These are phyloP conservation scores for Picea glauca DNA, from an alignment of 75 land plant species.

Conservation along the genomic window DNA sequence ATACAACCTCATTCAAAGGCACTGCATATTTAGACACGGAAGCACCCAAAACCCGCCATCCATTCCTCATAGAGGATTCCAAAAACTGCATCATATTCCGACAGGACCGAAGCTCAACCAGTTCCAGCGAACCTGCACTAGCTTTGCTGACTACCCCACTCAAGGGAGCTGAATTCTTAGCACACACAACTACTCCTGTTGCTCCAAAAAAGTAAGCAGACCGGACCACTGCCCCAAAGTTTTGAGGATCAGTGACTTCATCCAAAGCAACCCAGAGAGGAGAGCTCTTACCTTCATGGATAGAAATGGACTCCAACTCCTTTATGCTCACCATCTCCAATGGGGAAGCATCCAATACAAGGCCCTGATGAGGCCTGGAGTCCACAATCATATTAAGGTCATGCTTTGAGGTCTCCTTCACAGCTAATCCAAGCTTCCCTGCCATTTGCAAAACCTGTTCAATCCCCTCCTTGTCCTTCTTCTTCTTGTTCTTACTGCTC, in stretches of 20 bases:
- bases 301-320: conserved; percentile 51
- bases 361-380: conserved; percentile 92
- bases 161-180: conserved; percentile 97
- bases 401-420: conserved; percentile 69
- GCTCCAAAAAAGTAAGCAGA: conserved; percentile 95
- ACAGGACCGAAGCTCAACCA: conserved; percentile 81
- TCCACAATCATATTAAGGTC: conserved; percentile 92
- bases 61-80: conserved; percentile 65
- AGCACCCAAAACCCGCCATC: conserved; percentile 93
- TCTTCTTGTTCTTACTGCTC: conserved; percentile 60
- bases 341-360: conserved; percentile 92
- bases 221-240: conserved; percentile 87
- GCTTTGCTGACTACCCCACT: conserved; percentile 99
- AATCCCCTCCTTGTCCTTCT: conserved; percentile 87
- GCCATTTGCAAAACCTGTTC: conserved; percentile 64
- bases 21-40: conserved; percentile 52
- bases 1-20: conserved; percentile 52
- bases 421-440: conserved; percentile 49
- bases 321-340: conserved; percentile 67
- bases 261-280: conserved; percentile 92
- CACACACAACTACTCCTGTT: conserved; percentile 82
- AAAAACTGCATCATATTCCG: conserved; percentile 97
- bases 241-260: conserved; percentile 96
- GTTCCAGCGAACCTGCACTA: conserved; percentile 95
- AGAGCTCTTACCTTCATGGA: conserved; percentile 19